phyloP scores from a whole-genome alignment of 768 basidiomycete species.

The Lepiota venenata region DNA sequence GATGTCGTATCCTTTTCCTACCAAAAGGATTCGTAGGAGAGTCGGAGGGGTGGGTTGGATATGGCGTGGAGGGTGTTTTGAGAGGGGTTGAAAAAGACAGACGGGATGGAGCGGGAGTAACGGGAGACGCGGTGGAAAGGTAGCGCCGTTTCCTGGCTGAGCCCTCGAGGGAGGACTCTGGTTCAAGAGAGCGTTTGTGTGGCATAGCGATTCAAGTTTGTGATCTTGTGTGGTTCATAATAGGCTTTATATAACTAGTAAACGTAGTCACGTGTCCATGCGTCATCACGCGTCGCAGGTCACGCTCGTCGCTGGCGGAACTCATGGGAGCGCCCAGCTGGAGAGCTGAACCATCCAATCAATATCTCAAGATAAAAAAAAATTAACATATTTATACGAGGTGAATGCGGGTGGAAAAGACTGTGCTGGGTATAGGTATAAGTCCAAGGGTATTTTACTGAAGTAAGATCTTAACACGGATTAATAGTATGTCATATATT shows the following conservation, averaged over 20 bases:
- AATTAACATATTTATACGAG: too few relatives aligned
- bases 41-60: conserved; percentile 52
- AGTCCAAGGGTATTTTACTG: too few relatives aligned
- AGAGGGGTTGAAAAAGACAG: conserved; percentile 5
- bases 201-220: neutral
- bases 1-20: conserved; percentile 41
- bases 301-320: too few relatives aligned
- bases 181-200: conserved; percentile 7
- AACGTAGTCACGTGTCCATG: conserved; percentile 9
- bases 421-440: too few relatives aligned
- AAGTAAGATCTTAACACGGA: neutral
- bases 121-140: neutral
- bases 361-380: too few relatives aligned
- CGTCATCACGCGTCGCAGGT: neutral
- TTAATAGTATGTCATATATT: neutral
- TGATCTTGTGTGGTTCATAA: too few relatives aligned
- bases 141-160: conserved; percentile 1
- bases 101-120: conserved; percentile 2
- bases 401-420: too few relatives aligned
- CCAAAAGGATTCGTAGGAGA: conserved; percentile 74
- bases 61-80: conserved; percentile 30
- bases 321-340: too few relatives aligned
- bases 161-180: neutral
- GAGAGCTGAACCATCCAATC: too few relatives aligned
- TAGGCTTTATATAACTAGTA: conserved; percentile 10